phyloP scores from a whole-genome alignment of 768 basidiomycete genomes.

The Cystofilobasidium ferigula region DNA sequence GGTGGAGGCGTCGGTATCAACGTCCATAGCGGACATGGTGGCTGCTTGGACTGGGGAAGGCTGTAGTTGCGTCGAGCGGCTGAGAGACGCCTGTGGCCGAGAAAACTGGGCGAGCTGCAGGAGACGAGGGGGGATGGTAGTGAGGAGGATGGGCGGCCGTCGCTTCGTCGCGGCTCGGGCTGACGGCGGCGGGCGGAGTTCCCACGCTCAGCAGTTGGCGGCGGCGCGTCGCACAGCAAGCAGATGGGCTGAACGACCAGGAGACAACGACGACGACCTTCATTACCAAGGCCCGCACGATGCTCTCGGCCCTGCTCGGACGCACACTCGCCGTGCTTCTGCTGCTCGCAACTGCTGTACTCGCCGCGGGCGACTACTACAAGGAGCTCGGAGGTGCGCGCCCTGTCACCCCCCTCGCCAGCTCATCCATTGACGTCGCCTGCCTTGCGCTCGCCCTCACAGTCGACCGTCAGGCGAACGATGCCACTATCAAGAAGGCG shows the following conservation, averaged over 20 bases:
- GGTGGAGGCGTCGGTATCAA: constrained; percentile 14
- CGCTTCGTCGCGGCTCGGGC: too few species aligned
- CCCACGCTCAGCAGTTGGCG: too few species aligned
- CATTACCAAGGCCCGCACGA: not conserved
- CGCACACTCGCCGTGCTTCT: not conserved
- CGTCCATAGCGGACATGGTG: constrained; percentile 24
- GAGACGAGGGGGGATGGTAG: not conserved
- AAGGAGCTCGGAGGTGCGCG: constrained; percentile 21
- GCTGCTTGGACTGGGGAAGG: not conserved
- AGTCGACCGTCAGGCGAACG: constrained; percentile 67
- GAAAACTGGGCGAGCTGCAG: not conserved
- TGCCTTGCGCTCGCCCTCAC: not conserved
- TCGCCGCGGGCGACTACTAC: constrained; percentile 25
- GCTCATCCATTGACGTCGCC: not conserved
- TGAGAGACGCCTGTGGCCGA: not conserved
- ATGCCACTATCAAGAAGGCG: constrained; percentile 79
- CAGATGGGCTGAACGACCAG: too few species aligned
- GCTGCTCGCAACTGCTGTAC: constrained; percentile 5
- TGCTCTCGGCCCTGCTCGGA: not conserved
- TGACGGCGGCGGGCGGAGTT: too few species aligned
- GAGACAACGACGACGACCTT: not conserved
- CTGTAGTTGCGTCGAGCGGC: not conserved
- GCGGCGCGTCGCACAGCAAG: too few species aligned
- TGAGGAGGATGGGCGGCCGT: too few species aligned
- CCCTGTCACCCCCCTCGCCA: not conserved